Evolutionary conservation across 139 green algal genomes (phyloP).

Genomic region (Chlamydomonas sphaeroides): DNA sequence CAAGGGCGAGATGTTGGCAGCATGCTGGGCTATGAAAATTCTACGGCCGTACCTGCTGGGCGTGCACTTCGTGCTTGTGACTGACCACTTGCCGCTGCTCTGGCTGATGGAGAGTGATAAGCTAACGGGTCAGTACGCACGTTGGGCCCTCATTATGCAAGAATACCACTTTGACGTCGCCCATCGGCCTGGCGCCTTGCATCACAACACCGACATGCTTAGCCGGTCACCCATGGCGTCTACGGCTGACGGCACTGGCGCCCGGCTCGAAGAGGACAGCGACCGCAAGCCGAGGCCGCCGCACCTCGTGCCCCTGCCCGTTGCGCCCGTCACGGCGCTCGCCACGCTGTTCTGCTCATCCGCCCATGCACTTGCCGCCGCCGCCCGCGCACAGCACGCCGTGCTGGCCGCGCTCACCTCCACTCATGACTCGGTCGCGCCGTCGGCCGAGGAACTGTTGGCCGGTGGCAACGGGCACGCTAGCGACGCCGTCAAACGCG

Average conservation of each 20-base stretch:
- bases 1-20: constrained; percentile 43
- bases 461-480: no score
- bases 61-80: constrained; percentile 15
- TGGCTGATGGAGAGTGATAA: constrained; percentile 27
- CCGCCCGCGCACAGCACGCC: no score
- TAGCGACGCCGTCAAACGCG: no score
- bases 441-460: not conserved
- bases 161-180: constrained; percentile 20
- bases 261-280: not conserved
- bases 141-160: constrained; percentile 28
- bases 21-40: constrained; percentile 10
- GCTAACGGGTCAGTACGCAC: constrained; percentile 22
- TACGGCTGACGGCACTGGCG: not conserved
- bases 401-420: not conserved
- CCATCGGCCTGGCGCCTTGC: constrained; percentile 1
- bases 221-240: not conserved
- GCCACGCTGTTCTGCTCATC: not conserved
- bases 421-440: no score
- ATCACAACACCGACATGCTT: not conserved
- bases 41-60: constrained; percentile 34
- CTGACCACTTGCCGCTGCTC: constrained; percentile 37
- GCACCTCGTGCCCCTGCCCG: not conserved
- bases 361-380: not conserved
- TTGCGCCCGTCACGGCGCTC: no score
- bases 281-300: not conserved